Conservation (phyloP, 371 early-diverging fungal species). For the Apophysomyces variabilis region DNA sequence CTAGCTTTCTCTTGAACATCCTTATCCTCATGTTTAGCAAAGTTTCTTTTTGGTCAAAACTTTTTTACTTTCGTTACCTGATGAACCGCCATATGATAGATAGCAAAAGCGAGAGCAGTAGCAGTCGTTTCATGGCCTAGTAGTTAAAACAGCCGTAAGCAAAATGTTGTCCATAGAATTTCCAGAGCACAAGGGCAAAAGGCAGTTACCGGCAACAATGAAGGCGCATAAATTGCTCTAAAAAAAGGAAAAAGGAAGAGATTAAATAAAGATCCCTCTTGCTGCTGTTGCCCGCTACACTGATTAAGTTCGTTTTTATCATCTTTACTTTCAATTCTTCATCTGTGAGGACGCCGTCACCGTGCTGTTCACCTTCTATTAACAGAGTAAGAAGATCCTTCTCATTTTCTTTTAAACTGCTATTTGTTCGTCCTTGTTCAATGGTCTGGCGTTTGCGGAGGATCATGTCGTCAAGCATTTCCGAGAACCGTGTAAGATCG, state of each 20-base stretch:
- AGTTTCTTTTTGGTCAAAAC: constrained; percentile 15
- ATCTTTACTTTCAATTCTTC: constrained; percentile 37
- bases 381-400: constrained; percentile 62
- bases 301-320: no score
- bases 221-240: constrained; percentile 27
- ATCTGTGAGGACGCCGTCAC: constrained; percentile 36
- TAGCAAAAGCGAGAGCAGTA: constrained; percentile 26
- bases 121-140: constrained; percentile 36
- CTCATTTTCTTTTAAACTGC: constrained; percentile 36
- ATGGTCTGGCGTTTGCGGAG: constrained; percentile 30
- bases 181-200: no score
- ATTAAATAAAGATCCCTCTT: neutral
- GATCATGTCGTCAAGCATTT: constrained; percentile 42
- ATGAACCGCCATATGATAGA: constrained; percentile 37
- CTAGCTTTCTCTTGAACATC: constrained; percentile 23
- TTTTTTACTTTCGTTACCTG: constrained; percentile 17
- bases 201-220: constrained; percentile 26
- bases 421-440: constrained; percentile 17
- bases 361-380: constrained; percentile 50
- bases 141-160: neutral
- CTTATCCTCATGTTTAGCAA: neutral
- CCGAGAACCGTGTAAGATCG: constrained; percentile 32
- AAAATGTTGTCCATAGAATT: no score
- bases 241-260: neutral
- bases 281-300: no score